Conservation (phyloP, 768 basidiomycete genomes). For the Tulasnella sp. region DNA sequence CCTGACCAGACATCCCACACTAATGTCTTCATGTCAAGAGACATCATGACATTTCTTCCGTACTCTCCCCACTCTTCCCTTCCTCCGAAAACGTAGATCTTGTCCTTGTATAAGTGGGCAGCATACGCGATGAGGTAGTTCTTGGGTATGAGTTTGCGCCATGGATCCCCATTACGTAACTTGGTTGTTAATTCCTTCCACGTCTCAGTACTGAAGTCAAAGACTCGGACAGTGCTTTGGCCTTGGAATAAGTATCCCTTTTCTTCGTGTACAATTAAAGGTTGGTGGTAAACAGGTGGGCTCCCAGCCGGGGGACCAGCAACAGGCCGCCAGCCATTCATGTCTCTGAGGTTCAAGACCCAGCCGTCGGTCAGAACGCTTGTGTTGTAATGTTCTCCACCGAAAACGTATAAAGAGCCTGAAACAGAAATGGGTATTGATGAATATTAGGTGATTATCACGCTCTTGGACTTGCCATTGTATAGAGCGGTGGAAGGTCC, state of each 20-base stretch:
- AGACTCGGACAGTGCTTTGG: conserved; percentile 34
- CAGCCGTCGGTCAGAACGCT: conserved; percentile 29
- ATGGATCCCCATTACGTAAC: conserved; percentile 29
- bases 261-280: conserved; percentile 34
- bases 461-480: conserved; percentile 26
- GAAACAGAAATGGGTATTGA: conserved; percentile 5
- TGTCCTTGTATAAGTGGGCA: conserved; percentile 33
- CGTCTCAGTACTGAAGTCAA: conserved; percentile 39
- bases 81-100: conserved; percentile 43
- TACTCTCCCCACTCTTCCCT: conserved; percentile 34
- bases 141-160: conserved; percentile 29
- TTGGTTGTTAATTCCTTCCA: conserved; percentile 38
- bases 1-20: conserved; percentile 37
- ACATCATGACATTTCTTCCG: conserved; percentile 42
- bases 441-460: conserved; percentile 28
- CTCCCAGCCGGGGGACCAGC: neutral
- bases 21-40: conserved; percentile 38
- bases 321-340: conserved; percentile 1
- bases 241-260: conserved; percentile 42
- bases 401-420: conserved; percentile 28
- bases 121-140: conserved; percentile 28
- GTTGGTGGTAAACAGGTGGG: conserved; percentile 12
- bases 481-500: conserved; percentile 32
- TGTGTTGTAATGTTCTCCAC: conserved; percentile 31
- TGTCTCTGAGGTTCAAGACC: conserved; percentile 28